A percentile compares a stretch with the other conserved stretches of the same genome.
These are phyloP conservation scores for Pisolithus marmoratus DNA, from an alignment of 768 basidiomycete species.

Conservation along the genomic window DNA sequence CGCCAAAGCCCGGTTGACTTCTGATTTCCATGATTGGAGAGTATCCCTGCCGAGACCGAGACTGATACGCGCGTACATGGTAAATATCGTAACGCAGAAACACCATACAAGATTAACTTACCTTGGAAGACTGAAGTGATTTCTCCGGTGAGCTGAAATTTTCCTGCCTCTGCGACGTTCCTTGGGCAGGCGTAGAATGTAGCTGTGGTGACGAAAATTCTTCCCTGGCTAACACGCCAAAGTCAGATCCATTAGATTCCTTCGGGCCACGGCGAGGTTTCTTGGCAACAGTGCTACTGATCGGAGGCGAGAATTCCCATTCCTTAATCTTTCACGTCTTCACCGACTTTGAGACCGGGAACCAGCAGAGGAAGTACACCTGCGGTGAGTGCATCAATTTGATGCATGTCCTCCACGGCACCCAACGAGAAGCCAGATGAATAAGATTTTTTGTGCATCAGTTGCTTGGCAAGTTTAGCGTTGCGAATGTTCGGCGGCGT, in stretches of 20 bases:
- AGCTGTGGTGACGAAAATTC: slow-evolving; percentile 53
- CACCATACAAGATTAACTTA: slow-evolving; percentile 23
- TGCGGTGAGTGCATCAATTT: slow-evolving; percentile 68
- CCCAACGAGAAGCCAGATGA: slow-evolving; percentile 63
- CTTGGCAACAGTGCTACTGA: slow-evolving; percentile 30
- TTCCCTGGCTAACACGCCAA: slow-evolving; percentile 24
- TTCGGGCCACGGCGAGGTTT: slow-evolving; percentile 20
- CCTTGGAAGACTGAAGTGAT: slow-evolving; percentile 68
- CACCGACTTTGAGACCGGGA: slow-evolving; percentile 56
- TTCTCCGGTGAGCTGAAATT: slow-evolving; percentile 49
- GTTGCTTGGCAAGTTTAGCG: slow-evolving; percentile 44
- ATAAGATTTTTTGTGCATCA: slow-evolving; percentile 56
- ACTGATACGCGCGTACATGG: slow-evolving; percentile 29
- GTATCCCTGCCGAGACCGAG: slow-evolving; percentile 59
- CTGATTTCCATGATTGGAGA: slow-evolving; percentile 49
- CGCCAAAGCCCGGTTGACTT: slow-evolving; percentile 49
- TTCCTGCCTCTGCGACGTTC: slow-evolving; percentile 34
- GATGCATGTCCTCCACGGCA: slow-evolving; percentile 44
- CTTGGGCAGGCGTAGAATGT: slow-evolving; percentile 58
- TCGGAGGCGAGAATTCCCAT: slow-evolving; percentile 35
- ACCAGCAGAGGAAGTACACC: slow-evolving; percentile 63
- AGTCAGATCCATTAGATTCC: slow-evolving; percentile 13
- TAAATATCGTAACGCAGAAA: neutral
- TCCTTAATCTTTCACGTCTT: slow-evolving; percentile 50
- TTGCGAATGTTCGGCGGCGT: slow-evolving; percentile 65